These are phyloP conservation scores for Phytophthora citricola DNA, from an alignment of 352 stramenopile genomes.

Conservation along the genomic window DNA sequence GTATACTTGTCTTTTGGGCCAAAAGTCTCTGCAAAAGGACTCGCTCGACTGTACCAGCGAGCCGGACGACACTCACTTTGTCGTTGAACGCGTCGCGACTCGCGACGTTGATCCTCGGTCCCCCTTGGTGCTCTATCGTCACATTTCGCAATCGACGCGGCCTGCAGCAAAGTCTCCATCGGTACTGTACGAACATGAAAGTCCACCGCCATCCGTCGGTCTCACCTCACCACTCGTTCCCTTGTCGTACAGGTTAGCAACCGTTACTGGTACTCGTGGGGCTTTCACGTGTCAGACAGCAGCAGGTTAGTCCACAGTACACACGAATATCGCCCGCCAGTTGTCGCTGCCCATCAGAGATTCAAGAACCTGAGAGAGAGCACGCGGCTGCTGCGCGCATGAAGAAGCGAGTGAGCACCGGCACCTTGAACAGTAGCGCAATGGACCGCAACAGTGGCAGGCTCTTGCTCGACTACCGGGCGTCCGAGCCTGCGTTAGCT, in stretches of 20 bases:
- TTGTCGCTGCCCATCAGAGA: conserved; percentile 1
- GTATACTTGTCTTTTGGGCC: conserved; percentile 19
- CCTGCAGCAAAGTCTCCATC: conserved; percentile 20
- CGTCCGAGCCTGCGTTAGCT: conserved; percentile 35
- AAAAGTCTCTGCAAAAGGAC: conserved; percentile 19
- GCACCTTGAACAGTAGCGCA: conserved; percentile 22
- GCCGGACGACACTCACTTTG: conserved; percentile 20
- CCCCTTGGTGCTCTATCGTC: conserved; percentile 12
- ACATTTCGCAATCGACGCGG: conserved; percentile 40
- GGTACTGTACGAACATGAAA: conserved; percentile 2
- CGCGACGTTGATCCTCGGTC: conserved; percentile 25
- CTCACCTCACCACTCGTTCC: conserved; percentile 4
- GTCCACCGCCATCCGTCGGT: not conserved
- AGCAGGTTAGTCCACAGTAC: no score
- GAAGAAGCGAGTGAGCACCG: conserved; percentile 26
- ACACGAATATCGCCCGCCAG: not conserved
- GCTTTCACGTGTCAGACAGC: no score
- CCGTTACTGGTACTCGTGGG: no score
- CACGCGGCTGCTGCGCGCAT: conserved; percentile 4
- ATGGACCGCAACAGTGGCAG: conserved; percentile 33
- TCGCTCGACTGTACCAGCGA: conserved; percentile 17
- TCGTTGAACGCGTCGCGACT: conserved; percentile 32
- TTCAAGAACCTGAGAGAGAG: conserved; percentile 2
- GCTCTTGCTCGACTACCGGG: conserved; percentile 35
- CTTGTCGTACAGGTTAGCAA: no score